These are phyloP conservation scores for Biscogniauxia mediterranea DNA, from an alignment of 2,329 filamentous ascomycete genomes.

Conservation along the genomic window DNA sequence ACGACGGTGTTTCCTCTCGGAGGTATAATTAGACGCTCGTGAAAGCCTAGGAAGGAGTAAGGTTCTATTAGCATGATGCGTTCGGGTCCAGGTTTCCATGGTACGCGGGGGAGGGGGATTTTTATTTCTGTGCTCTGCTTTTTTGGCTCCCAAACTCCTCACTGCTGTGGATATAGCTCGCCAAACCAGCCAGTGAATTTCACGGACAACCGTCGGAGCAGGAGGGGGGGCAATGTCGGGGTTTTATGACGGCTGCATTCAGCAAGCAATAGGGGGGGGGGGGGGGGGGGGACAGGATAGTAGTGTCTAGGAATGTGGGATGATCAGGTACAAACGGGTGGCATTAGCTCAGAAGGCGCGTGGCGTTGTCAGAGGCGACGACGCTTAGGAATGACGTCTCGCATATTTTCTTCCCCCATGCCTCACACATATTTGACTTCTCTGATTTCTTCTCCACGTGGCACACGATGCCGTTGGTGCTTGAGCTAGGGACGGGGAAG, in stretches of 20 bases:
- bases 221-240: conserved; percentile 12
- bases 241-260: conserved; percentile 24
- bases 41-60: conserved; percentile 29
- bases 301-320: conserved; percentile 20
- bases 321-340: conserved; percentile 19
- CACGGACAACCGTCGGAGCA: conserved; percentile 4
- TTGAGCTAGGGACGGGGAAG: conserved; percentile 2
- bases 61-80: conserved; percentile 32
- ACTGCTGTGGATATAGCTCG: background rate
- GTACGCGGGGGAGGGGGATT: conserved; percentile 13
- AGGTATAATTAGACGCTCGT: conserved; percentile 24
- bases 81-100: conserved; percentile 26
- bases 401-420: conserved; percentile 18
- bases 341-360: conserved; percentile 18
- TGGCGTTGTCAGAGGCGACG: conserved; percentile 33
- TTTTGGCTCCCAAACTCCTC: conserved; percentile 5
- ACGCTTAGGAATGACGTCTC: conserved; percentile 26
- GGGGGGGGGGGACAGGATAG: background rate
- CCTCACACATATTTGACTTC: conserved; percentile 5
- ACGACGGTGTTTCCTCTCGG: conserved; percentile 15
- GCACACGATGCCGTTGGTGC: conserved; percentile 11
- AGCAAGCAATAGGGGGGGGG: conserved; percentile 6
- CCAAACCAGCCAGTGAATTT: conserved; percentile 11
- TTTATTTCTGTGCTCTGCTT: conserved; percentile 5
- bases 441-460: conserved; percentile 19